Conservation (phyloP, 495 filamentous ascomycete genomes). For the Penicillium tannophilum region DNA sequence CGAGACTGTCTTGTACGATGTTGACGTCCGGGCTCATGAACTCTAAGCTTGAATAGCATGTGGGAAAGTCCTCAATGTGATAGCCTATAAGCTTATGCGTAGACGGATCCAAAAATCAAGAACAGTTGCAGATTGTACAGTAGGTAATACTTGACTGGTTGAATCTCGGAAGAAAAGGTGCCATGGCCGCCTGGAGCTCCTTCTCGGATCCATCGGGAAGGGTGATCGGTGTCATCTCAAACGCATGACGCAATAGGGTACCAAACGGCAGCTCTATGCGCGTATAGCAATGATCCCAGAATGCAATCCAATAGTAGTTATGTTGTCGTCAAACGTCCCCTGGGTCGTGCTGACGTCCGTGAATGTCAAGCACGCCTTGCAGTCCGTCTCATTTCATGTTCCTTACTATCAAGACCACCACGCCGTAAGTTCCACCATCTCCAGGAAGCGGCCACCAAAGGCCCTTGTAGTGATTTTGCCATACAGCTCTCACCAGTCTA, state of each 20-base stretch:
- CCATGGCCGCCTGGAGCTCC: conserved; percentile 11
- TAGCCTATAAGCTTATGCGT: neutral
- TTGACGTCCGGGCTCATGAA: conserved; percentile 34
- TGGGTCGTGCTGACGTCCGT: neutral
- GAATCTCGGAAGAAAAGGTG: neutral
- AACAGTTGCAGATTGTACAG: neutral
- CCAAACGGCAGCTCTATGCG: conserved; percentile 10
- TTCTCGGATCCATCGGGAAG: conserved; percentile 14
- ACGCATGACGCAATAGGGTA: conserved; percentile 4
- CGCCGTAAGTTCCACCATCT: conserved; percentile 16
- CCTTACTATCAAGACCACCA: conserved; percentile 18
- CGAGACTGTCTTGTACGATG: conserved; percentile 48
- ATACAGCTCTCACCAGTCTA: neutral
- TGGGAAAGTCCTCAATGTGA: conserved; percentile 29
- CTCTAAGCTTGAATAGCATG: conserved; percentile 44
- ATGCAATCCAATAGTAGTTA: conserved; percentile 10
- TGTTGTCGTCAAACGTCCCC: conserved; percentile 4
- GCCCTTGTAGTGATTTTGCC: neutral
- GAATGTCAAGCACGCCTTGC: conserved; percentile 15
- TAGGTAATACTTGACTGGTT: conserved; percentile 11
- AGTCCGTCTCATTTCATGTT: conserved; percentile 9
- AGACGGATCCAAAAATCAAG: too few species aligned
- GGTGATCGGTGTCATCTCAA: conserved; percentile 13
- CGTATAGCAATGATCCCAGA: conserved; percentile 12
- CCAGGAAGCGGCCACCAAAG: conserved; percentile 14